These are phyloP conservation scores for Coniophora puteana DNA, from an alignment of 1,284 basidiomycete species.

Conservation along the genomic window DNA sequence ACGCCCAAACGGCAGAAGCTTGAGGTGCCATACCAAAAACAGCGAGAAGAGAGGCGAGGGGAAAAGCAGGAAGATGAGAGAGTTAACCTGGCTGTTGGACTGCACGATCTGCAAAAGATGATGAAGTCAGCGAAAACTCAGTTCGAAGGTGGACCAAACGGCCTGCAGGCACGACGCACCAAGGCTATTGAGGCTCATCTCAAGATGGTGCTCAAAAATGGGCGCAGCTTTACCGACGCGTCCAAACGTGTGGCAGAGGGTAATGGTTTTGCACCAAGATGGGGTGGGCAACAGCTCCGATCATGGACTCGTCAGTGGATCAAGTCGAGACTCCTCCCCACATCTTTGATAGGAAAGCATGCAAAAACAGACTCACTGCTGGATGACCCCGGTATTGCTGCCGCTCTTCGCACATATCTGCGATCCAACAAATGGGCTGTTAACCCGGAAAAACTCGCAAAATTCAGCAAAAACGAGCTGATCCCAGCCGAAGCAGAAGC, in stretches of 20 bases:
- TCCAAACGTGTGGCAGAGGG: slow-evolving; percentile 26
- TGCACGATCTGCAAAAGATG: slow-evolving; percentile 15
- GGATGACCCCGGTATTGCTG: slow-evolving; percentile 20
- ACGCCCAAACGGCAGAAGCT: slow-evolving; percentile 13
- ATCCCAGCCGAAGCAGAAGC: slow-evolving; percentile 25
- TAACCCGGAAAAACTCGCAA: slow-evolving; percentile 26
- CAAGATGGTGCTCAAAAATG: slow-evolving; percentile 24
- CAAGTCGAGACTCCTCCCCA: slow-evolving; percentile 19
- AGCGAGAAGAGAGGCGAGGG: not conserved
- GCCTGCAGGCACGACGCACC: slow-evolving; percentile 25
- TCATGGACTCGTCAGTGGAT: slow-evolving; percentile 26
- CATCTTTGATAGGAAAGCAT: slow-evolving; percentile 26
- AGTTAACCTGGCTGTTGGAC: no score
- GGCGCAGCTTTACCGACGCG: slow-evolving; percentile 18
- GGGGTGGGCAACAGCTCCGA: slow-evolving; percentile 19
- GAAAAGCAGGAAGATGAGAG: slow-evolving; percentile 1
- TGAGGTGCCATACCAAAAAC: slow-evolving; percentile 11
- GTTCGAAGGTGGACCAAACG: slow-evolving; percentile 16
- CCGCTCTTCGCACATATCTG: slow-evolving; percentile 20
- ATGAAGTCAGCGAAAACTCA: slow-evolving; percentile 15
- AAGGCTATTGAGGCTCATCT: slow-evolving; percentile 25
- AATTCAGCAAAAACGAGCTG: slow-evolving; percentile 22
- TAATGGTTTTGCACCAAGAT: slow-evolving; percentile 24
- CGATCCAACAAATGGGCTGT: slow-evolving; percentile 29
- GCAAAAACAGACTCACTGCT: slow-evolving; percentile 28